Evolutionary conservation across 2,329 filamentous ascomycete genomes (phyloP).

Genomic region (Cytospora piceae): DNA sequence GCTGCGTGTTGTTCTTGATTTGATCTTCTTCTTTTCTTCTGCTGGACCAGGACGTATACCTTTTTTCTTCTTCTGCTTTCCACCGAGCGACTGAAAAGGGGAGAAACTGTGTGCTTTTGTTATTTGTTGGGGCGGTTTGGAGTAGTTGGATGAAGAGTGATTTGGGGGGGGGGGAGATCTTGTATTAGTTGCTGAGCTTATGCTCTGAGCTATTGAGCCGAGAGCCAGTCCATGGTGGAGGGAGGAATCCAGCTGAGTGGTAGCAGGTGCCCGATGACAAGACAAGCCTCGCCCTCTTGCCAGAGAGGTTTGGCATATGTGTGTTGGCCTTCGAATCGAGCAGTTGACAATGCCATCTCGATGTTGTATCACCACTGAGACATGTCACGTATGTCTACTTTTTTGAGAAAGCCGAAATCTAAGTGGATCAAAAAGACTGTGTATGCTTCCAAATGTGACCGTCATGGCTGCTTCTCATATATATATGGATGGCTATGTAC

Average conservation of each 20-base stretch:
- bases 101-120: constrained; percentile 2
- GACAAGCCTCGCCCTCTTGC: neutral
- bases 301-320: neutral
- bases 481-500: constrained; percentile 20
- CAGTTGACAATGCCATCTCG: constrained; percentile 1
- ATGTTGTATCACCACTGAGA: neutral
- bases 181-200: neutral
- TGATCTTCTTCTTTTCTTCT: neutral
- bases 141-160: neutral
- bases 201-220: neutral
- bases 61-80: constrained; percentile 3
- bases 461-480: neutral
- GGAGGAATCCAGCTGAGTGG: neutral
- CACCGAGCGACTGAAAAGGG: constrained; percentile 14
- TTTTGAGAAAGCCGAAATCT: neutral
- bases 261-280: neutral
- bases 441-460: constrained; percentile 1
- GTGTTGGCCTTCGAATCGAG: neutral
- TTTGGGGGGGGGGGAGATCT: neutral
- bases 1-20: constrained; percentile 13
- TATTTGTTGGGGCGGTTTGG: neutral
- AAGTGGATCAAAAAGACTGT: neutral
- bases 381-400: neutral
- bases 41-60: constrained; percentile 9
- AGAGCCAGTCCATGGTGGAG: neutral